Evolutionary conservation across 192 early-diverging fungal genomes (phyloP).

Genomic region (Backusella morwellensis): DNA sequence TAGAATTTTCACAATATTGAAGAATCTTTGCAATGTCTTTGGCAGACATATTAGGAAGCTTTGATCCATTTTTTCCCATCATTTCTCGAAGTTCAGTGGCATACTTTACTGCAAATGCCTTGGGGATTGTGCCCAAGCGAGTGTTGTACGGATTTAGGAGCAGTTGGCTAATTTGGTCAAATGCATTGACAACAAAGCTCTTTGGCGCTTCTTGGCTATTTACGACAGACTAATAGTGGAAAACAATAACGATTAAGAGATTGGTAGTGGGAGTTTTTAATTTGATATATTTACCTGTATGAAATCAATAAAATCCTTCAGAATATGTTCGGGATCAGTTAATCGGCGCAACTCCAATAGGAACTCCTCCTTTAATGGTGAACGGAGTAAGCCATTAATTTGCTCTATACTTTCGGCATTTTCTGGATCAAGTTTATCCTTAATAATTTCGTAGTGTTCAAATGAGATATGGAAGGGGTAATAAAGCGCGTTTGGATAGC

Average conservation of each 20-base stretch:
- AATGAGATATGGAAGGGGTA: conserved; percentile 69
- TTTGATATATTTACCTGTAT: conserved; percentile 8
- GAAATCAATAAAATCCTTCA: conserved; percentile 67
- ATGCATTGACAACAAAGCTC: conserved; percentile 26
- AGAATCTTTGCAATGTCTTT: conserved; percentile 45
- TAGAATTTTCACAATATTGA: conserved; percentile 44
- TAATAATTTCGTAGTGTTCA: conserved; percentile 59
- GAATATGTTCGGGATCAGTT: conserved; percentile 64
- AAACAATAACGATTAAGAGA: not conserved
- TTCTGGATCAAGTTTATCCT: conserved; percentile 28
- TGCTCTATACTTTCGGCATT: conserved; percentile 29
- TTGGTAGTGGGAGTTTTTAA: not conserved
- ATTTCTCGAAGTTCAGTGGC: conserved; percentile 37
- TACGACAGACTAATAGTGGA: not conserved
- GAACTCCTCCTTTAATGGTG: conserved; percentile 54
- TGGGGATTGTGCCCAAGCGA: conserved; percentile 36
- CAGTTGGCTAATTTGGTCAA: conserved; percentile 51
- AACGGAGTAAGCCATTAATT: conserved; percentile 39
- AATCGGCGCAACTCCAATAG: conserved; percentile 63
- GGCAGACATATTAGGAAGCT: conserved; percentile 38
- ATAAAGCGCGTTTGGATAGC: conserved; percentile 64
- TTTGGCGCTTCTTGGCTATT: conserved; percentile 24
- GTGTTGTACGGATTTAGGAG: conserved; percentile 42
- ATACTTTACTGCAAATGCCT: conserved; percentile 45
- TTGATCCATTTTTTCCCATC: conserved; percentile 48